A percentile compares a stretch with the other conserved stretches of the same genome.
Evolutionary conservation across 805 yeast genomes (phyloP).

Genomic region (Monosporozyma solicola): DNA sequence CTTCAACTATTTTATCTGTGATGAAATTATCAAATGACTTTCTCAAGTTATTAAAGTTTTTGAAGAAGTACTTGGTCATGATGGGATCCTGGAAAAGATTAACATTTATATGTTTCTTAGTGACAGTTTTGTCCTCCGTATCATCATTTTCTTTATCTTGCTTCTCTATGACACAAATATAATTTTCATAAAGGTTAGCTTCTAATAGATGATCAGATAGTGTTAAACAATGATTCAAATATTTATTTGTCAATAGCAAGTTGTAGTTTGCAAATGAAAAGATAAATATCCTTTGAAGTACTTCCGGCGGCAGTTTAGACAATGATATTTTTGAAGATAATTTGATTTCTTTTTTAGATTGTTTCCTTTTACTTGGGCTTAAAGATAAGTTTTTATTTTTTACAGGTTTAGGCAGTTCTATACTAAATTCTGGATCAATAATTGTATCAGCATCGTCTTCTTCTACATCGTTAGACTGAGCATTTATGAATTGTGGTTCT

Average conservation of each 20-base stretch:
- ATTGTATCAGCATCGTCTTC: background rate
- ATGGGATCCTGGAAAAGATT: slow-evolving; percentile 5
- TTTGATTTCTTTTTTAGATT: background rate
- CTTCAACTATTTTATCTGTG: background rate
- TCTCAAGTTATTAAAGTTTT: slow-evolving; percentile 1
- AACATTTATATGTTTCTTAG: slow-evolving; percentile 1
- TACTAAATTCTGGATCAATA: background rate
- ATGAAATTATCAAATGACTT: background rate
- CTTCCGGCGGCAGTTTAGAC: slow-evolving; percentile 10
- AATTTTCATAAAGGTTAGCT: slow-evolving; percentile 3
- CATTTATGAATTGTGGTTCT: background rate
- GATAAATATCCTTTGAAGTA: slow-evolving; percentile 11
- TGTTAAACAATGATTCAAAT: slow-evolving; percentile 10
- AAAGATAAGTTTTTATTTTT: background rate
- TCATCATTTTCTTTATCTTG: background rate
- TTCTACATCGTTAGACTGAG: background rate
- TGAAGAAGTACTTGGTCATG: slow-evolving; percentile 6
- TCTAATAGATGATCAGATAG: background rate
- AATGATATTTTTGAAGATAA: background rate
- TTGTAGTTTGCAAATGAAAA: slow-evolving; percentile 1
- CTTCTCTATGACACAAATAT: slow-evolving; percentile 1
- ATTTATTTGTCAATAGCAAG: slow-evolving; percentile 10
- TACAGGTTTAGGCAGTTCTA: background rate
- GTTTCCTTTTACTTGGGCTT: background rate
- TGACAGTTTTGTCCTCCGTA: too few species aligned